Evolutionary conservation across 2,329 filamentous ascomycete genomes (phyloP).

Genomic region (Verticillium tricorpus): DNA sequence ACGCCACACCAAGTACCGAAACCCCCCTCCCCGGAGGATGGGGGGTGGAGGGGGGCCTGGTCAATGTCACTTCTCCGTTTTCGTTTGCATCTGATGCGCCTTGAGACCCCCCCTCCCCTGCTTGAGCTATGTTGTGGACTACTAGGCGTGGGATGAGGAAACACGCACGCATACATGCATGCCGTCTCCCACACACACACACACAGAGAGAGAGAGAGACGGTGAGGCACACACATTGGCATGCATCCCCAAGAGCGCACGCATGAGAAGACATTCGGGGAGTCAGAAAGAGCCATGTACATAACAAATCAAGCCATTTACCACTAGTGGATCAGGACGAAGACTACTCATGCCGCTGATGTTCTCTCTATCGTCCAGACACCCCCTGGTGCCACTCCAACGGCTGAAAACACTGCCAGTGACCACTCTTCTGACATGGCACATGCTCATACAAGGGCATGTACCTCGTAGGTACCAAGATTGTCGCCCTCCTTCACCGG

Average conservation of each 20-base stretch:
- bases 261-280: slow-evolving; percentile 1
- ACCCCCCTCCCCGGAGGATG: neutral
- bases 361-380: slow-evolving; percentile 8
- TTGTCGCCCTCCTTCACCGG: slow-evolving; percentile 3
- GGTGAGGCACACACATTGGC: slow-evolving; percentile 9
- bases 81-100: neutral
- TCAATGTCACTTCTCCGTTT: neutral
- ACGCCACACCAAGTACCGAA: neutral
- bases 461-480: neutral
- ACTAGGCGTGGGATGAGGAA: neutral
- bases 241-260: neutral
- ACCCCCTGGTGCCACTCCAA: slow-evolving; percentile 5
- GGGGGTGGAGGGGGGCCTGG: too few species aligned
- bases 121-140: neutral
- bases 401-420: neutral
- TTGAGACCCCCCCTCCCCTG: neutral
- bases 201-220: neutral
- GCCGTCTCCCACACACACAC: slow-evolving; percentile 6
- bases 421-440: neutral
- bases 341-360: slow-evolving; percentile 7
- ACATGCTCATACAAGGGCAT: slow-evolving; percentile 3
- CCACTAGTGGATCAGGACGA: neutral
- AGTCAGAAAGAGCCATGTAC: slow-evolving; percentile 7
- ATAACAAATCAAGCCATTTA: neutral
- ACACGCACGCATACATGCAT: slow-evolving; percentile 9